Evolutionary conservation across 1,139 yeast species (phyloP), one percentile per base, ranked within the genome.

Genomic region (Kurtzmaniella quercitrusa): DNA sequence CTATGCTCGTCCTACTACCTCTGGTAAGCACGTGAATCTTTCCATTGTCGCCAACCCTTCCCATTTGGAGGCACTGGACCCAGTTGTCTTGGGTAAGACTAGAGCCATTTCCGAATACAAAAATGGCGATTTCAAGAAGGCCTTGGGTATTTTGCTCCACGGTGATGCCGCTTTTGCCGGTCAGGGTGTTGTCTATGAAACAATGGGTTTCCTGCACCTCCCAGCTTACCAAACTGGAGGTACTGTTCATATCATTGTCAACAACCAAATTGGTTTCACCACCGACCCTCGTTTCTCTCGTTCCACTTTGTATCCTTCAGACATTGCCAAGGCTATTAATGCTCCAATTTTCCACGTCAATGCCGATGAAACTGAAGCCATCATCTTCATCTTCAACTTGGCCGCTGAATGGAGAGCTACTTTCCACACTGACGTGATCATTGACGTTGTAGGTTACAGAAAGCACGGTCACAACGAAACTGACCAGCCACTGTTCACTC

Each of bases 161-260:
- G 98, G 99, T 78, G 99, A 93, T 67, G 97, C 99, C 48, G 98
- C 98, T 31, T 93, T 93, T 65, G 91, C 98, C 42, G 98, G 88
- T 52, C 98, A 93, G 74, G 99, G 99, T 80, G 95, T 93, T 48
- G 98, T 93, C 51, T 93, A 93, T 68, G 99, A 93, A 75, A 90
- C 98, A 46, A 85, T 93, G 85, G 98, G 98, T 48, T 86, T 93
- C 73, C 82, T 88, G 55, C 81, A 82, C 59, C 79, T 93, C 63
- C 97, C 97, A 53, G 96, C 93, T 52, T 93, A 89, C 73, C 82
- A 96, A 46, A 91, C 98, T 43, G 99, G 99, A 75, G 99, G 99
- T 79, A 90, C 98, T 46, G 77, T 93, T 54, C 98, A 93, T 69
- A 81, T 93, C 54, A 91, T 93, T 60, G 90, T 93, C 53, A 94